Evolutionary conservation across 1,284 basidiomycete genomes (phyloP).

Genomic region (Cutaneotrichosporon dermatis): DNA sequence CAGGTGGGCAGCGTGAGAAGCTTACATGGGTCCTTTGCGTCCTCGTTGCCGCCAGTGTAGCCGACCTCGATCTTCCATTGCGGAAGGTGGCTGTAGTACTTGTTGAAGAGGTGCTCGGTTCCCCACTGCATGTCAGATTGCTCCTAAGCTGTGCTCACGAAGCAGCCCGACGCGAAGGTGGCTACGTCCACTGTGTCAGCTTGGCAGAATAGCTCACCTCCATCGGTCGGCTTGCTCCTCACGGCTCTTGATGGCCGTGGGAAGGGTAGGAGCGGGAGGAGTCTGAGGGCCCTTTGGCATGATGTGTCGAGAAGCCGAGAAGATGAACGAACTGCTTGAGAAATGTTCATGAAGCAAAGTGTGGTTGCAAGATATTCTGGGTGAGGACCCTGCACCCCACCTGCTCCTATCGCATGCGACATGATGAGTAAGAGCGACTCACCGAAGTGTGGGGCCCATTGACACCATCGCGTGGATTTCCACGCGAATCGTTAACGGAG

Average conservation of each 20-base stretch:
- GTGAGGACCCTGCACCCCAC: too few species aligned
- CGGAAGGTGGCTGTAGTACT: constrained; percentile 61
- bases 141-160: constrained; percentile 33
- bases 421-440: too few species aligned
- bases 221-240: constrained; percentile 37
- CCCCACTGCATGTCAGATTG: constrained; percentile 57
- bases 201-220: constrained; percentile 29
- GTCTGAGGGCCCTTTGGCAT: constrained; percentile 30
- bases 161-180: constrained; percentile 73
- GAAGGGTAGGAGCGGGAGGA: constrained; percentile 48
- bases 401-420: too few species aligned
- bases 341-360: background rate
- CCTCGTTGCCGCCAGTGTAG: constrained; percentile 69
- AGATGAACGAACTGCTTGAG: constrained; percentile 2
- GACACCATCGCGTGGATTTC: background rate
- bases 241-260: constrained; percentile 44
- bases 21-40: constrained; percentile 38
- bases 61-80: constrained; percentile 66
- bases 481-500: background rate
- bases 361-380: too few species aligned
- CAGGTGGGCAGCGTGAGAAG: too few species aligned
- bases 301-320: constrained; percentile 2
- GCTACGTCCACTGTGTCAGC: constrained; percentile 56
- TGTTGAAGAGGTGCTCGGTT: constrained; percentile 78
- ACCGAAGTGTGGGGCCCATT: too few species aligned